These are phyloP conservation scores for Chalciporus sphaerocephalus DNA, from an alignment of 768 basidiomycete genomes.

Conservation along the genomic window DNA sequence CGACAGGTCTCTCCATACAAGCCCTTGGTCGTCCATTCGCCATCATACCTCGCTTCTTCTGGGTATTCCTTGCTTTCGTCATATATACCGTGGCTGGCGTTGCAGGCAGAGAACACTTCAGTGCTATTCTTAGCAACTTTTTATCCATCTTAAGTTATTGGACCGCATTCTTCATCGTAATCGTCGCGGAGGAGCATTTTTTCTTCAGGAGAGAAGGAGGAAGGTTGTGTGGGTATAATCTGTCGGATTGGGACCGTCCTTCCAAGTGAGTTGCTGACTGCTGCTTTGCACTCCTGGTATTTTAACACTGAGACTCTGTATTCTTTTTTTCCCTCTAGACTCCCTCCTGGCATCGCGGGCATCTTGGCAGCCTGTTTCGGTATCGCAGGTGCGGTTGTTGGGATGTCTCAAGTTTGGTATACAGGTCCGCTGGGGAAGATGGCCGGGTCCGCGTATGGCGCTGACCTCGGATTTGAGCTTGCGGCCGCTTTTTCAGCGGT, in stretches of 20 bases:
- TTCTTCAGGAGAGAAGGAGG: slow-evolving; percentile 41
- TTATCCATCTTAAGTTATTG: slow-evolving; percentile 43
- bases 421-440: slow-evolving; percentile 44
- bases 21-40: slow-evolving; percentile 42
- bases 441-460: slow-evolving; percentile 41
- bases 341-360: slow-evolving; percentile 48
- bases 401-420: slow-evolving; percentile 54
- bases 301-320: neutral
- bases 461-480: slow-evolving; percentile 55
- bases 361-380: slow-evolving; percentile 45
- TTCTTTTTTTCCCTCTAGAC: slow-evolving; percentile 20
- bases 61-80: slow-evolving; percentile 40
- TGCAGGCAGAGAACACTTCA: slow-evolving; percentile 44
- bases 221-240: slow-evolving; percentile 46
- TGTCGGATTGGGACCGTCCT: slow-evolving; percentile 45
- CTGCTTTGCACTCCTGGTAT: neutral
- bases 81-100: slow-evolving; percentile 39
- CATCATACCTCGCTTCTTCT: slow-evolving; percentile 42
- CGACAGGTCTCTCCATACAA: slow-evolving; percentile 44
- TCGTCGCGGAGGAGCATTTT: slow-evolving; percentile 44
- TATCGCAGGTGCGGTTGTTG: slow-evolving; percentile 44
- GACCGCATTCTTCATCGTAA: slow-evolving; percentile 44
- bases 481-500: slow-evolving; percentile 45
- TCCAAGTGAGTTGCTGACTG: slow-evolving; percentile 28
- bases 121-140: slow-evolving; percentile 40